Base-by-base conservation (phyloP, 768 basidiomycete genomes). In the Termitomyces sp. region DNA sequence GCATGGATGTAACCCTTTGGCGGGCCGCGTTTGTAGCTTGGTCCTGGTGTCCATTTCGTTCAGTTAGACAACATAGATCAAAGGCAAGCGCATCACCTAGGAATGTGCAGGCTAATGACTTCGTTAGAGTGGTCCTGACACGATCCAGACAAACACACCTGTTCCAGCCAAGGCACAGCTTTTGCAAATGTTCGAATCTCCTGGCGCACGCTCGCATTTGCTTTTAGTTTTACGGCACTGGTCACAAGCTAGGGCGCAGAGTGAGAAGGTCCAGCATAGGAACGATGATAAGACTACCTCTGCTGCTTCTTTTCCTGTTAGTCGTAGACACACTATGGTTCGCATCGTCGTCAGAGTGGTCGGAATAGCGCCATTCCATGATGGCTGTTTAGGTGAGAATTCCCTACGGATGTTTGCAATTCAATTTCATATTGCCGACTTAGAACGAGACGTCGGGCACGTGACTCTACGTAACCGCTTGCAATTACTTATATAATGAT, bases 1-100 rank as follows among this genome's bases (percentile, higher is more conserved):
- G 92, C 92, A 68, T 94, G 90, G 49, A 95, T 94, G 68, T 95
- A 95, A 19, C 93, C 93, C 66, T 92, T 92, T 6, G 90, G 90
- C 10, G 89, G 89, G 10, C 92, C 92, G 9, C 92, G 86, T 66
- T 89, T 89, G 69, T 87, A 87, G 65, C 86, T 89, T 0, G 88
- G 88, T 44, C 86, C 89, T 90, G 54, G 14, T 44, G 40, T 34
- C 43, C 16, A 14, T 23, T 12, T 48, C 17, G 57, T 47, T 56
- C 29, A 40, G 38, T 43, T 47, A 5, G 17, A 43, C 8, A 12
- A 27, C 29, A 16, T 58, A 32, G 43, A 58, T 44, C 50, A 53
- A 38, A 19, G 27, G 12, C 29, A 34, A 29, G 1, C 10, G 23
- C 57, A 60, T 59, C 69, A 84, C 84, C 84, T 63, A 85, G 73